A percentile compares a stretch with the other conserved stretches of the same genome.
Evolutionary conservation across 2,329 filamentous ascomycete genomes (phyloP).

Genomic region (Talaromyces albobiverticillius): DNA sequence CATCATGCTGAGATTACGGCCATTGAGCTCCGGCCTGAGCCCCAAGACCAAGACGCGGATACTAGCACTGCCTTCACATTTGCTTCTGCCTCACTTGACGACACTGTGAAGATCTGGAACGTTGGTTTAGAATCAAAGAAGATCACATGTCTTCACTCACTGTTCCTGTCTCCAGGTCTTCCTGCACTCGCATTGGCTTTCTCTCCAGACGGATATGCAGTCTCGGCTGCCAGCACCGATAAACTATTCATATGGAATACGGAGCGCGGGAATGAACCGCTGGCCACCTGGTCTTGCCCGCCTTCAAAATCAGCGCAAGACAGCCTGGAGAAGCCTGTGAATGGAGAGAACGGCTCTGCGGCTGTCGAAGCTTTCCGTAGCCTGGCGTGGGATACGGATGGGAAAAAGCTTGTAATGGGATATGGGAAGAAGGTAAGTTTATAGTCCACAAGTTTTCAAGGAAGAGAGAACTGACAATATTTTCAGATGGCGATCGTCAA

Average conservation of each 20-base stretch:
- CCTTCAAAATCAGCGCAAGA: slow-evolving; percentile 31
- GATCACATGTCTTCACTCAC: slow-evolving; percentile 34
- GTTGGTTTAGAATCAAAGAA: slow-evolving; percentile 36
- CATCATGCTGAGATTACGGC: slow-evolving; percentile 44
- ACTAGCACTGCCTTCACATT: slow-evolving; percentile 31
- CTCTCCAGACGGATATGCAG: slow-evolving; percentile 46
- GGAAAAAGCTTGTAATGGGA: slow-evolving; percentile 52
- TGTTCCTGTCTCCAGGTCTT: slow-evolving; percentile 33
- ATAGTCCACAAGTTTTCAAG: background rate
- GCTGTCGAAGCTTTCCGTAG: slow-evolving; percentile 34
- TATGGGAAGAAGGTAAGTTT: slow-evolving; percentile 47
- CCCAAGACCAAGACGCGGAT: slow-evolving; percentile 24
- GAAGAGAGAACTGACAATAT: background rate
- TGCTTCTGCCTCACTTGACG: slow-evolving; percentile 45
- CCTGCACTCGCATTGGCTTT: slow-evolving; percentile 44
- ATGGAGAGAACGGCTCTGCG: slow-evolving; percentile 34
- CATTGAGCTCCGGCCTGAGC: slow-evolving; percentile 39
- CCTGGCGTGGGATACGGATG: slow-evolving; percentile 53
- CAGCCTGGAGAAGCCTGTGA: slow-evolving; percentile 26
- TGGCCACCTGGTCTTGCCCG: slow-evolving; percentile 40
- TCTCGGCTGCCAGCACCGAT: slow-evolving; percentile 45
- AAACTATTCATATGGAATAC: slow-evolving; percentile 47
- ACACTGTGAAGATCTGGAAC: slow-evolving; percentile 45
- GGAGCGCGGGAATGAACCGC: slow-evolving; percentile 41
- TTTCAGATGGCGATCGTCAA: slow-evolving; percentile 13